Evolutionary conservation across 192 early-diverging fungal species (phyloP), one percentile per base, ranked within the genome.

Genomic region (Cladochytrium replicatum): DNA sequence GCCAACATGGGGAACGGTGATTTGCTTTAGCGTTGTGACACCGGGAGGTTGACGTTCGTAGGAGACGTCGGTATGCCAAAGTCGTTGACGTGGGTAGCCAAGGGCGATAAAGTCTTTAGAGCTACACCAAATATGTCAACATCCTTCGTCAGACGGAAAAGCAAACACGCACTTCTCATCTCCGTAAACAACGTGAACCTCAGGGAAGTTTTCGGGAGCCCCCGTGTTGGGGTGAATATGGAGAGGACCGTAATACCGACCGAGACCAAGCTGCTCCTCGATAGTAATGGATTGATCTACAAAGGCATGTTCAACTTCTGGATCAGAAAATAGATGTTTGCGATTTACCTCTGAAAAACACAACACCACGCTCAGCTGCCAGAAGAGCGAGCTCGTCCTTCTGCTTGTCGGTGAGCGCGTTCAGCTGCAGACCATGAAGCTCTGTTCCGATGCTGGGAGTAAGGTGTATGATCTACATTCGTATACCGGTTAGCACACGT

Each of bases 321-420:
- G n/a, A n/a, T n/a, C n/a, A n/a, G n/a, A n/a, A n/a, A n/a, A n/a
- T n/a, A n/a, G n/a, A n/a, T n/a, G n/a, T n/a, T n/a, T n/a, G n/a
- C n/a, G n/a, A n/a, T n/a, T n/a, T n/a, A n/a, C n/a, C n/a, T 4
- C 81, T 59, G 56, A 85, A 78, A 44, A 78, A 81, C 5, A 83
- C 81, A 9, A 85, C 81, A 19, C 75, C 78, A 28, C 83, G 66
- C 45, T 85, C 74, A 13, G 80, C 62, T 32, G 79, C 71, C 15
- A 83, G 54, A 9, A 75, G 61, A 6, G 77, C 79, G n/a, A 85
- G 61, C 39, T 82, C 77, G 24, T 78, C 68, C 32, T 72, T 46
- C 41, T 82, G 77, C 48, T 81, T 67, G 4, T 75, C 75, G 13
- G 68, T 69, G 50, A 84, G 55, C 48, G 78, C 47, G 27, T 66